A percentile compares a stretch with the other conserved stretches of the same genome.
phyloP scores from a whole-genome alignment of 371 early-diverging fungal species.

The Lichtheimia hyalospora region DNA sequence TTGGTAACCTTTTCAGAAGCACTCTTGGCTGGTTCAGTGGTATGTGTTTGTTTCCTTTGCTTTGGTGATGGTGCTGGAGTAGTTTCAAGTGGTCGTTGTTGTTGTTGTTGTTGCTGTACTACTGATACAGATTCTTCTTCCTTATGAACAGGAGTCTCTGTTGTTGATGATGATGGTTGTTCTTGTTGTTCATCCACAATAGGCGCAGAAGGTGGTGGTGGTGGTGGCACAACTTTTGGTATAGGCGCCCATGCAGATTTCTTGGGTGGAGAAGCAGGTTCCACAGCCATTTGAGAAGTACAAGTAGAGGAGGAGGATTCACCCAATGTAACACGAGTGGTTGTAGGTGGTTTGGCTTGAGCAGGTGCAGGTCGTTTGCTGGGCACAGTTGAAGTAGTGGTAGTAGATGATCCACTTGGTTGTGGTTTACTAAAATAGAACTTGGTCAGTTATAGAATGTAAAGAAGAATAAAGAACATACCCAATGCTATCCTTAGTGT shows the following conservation, averaged over 20 bases:
- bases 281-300: slow-evolving; percentile 1
- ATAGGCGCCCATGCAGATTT: slow-evolving; percentile 41
- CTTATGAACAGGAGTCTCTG: too few species aligned
- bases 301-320: not conserved
- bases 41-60: not conserved
- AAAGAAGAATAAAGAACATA: slow-evolving; percentile 23
- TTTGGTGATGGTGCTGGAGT: not conserved
- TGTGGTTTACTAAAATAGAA: too few species aligned
- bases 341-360: not conserved
- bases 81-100: not conserved
- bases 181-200: too few species aligned
- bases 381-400: slow-evolving; percentile 14
- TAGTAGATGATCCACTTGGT: too few species aligned
- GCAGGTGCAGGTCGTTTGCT: slow-evolving; percentile 28
- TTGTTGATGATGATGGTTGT: too few species aligned
- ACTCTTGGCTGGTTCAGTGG: slow-evolving; percentile 12
- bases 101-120: not conserved
- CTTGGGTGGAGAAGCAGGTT: slow-evolving; percentile 6
- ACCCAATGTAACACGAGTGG: not conserved
- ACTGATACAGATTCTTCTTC: not conserved
- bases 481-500: slow-evolving; percentile 63
- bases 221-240: slow-evolving; percentile 35
- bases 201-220: slow-evolving; percentile 14
- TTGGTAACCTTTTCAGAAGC: slow-evolving; percentile 18
- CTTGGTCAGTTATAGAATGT: not conserved